These are phyloP conservation scores for Solanum gandarillasii DNA, from an alignment of 257 asterid species.

Conservation along the genomic window DNA sequence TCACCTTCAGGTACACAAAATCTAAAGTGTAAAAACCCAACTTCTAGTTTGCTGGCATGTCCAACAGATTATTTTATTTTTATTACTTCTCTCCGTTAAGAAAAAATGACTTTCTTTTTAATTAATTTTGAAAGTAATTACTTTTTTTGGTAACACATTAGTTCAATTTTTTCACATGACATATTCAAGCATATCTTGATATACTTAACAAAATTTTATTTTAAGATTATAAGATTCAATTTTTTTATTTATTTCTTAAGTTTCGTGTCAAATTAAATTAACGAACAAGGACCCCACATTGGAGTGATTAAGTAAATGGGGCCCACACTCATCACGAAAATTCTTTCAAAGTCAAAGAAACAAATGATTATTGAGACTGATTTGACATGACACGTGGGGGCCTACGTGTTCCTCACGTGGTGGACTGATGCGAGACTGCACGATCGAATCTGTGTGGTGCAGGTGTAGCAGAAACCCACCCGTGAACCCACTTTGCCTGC, in stretches of 20 bases:
- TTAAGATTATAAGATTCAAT: too few species aligned
- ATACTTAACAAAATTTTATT: too few species aligned
- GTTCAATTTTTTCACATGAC: too few species aligned
- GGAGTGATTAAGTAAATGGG: not conserved
- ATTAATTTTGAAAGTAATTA: too few species aligned
- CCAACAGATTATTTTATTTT: not conserved
- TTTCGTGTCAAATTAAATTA: too few species aligned
- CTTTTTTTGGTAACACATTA: too few species aligned
- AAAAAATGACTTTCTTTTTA: too few species aligned
- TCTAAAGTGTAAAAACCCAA: not conserved
- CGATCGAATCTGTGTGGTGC: not conserved
- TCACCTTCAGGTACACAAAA: not conserved
- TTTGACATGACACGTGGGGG: constrained; percentile 5
- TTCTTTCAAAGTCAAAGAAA: not conserved
- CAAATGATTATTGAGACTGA: not conserved
- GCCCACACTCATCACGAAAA: not conserved
- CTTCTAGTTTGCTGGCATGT: not conserved
- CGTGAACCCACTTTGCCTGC: not conserved
- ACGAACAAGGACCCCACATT: not conserved
- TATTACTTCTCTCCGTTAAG: too few species aligned
- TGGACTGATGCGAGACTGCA: not conserved
- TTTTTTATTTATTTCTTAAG: too few species aligned
- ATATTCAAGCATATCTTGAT: too few species aligned
- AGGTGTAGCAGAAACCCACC: not conserved
- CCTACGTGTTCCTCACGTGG: not conserved